Base-by-base conservation (phyloP, 768 basidiomycete species). In the Psilocybe azurescens region DNA sequence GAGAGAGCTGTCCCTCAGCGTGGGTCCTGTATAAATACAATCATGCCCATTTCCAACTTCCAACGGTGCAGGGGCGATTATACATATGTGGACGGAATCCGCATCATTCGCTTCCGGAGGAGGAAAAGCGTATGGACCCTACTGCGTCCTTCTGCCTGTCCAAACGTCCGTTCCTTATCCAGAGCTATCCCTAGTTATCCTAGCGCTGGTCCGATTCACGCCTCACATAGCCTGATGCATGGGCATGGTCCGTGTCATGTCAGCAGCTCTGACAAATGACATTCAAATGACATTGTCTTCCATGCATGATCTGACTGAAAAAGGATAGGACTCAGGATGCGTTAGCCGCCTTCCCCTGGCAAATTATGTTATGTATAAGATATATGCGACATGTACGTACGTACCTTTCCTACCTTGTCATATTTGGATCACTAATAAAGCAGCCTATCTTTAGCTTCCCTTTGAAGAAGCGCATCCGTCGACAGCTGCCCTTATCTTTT, bases 71-170 rank as follows among this genome's bases (percentile, higher is more conserved):
- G 52, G 52, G 52, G 30, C 16, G 33, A n/a, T 10, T 4, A n/a
- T 50, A 50, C 28, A 50, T 50, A n/a, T 24, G 11, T 13, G 33
- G 33, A n/a, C 51, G 52, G n/a, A 6, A 38, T 33, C 52, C 52
- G 52, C 30, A 53, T 53, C 52, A 38, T n/a, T 14, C 52, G 33
- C 52, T n/a, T 53, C 30, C 48, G 28, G 32, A 36, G 32, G 52
- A 18, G 33, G 10, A 0, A 36, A 53, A 29, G 28, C 10, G n/a
- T 33, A 33, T 14, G 24, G 0, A 53, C 32, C 41, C 41, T 44
- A 5, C 14, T 16, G 11, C 41, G 7, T 44, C 41, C 41, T n/a
- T 44, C n/a, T 44, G 14, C 41, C 41, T 24, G 24, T 24, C 24
- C 24, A 24, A 24, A 24, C 24, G 24, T 24, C 24, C 24, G 24